These are phyloP conservation scores for Penicillium ucsense DNA, from an alignment of 495 filamentous ascomycete species.

Conservation along the genomic window DNA sequence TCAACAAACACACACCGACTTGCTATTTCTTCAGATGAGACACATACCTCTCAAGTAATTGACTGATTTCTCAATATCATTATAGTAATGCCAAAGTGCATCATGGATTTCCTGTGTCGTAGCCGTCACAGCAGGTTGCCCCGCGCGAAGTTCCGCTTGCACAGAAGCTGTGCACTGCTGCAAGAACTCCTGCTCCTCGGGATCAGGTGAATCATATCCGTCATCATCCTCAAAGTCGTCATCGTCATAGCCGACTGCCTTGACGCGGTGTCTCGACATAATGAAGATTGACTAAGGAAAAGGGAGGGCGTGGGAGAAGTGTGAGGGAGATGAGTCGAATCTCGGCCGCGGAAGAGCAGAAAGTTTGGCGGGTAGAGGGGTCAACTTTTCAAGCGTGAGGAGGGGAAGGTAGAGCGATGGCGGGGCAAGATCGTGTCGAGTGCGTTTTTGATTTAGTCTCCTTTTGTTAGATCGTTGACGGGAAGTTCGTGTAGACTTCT, in stretches of 20 bases:
- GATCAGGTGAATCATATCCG: conserved; percentile 33
- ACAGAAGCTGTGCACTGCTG: conserved; percentile 32
- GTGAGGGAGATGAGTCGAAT: not conserved
- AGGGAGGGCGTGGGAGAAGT: not conserved
- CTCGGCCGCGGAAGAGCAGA: not conserved
- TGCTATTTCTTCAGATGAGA: not conserved
- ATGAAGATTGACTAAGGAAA: not conserved
- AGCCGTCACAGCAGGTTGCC: conserved; percentile 30
- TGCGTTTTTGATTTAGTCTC: too few relatives aligned
- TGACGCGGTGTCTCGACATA: conserved; percentile 42
- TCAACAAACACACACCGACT: not conserved
- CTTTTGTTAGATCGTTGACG: too few relatives aligned
- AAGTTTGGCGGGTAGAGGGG: not conserved
- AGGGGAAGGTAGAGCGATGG: not conserved
- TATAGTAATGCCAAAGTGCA: conserved; percentile 91
- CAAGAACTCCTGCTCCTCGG: conserved; percentile 34
- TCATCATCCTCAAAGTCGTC: conserved; percentile 34
- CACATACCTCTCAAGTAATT: conserved; percentile 62
- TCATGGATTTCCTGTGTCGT: conserved; percentile 66
- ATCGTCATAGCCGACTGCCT: conserved; percentile 36
- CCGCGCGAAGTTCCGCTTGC: conserved; percentile 27
- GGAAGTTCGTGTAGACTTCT: too few relatives aligned
- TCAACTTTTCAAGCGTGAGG: not conserved
- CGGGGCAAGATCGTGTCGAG: too few relatives aligned
- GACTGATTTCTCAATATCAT: conserved; percentile 77